Evolutionary conservation across 2,329 filamentous ascomycete species (phyloP), one percentile per base, ranked within the genome.

Genomic region (Pseudogymnoascus sp.): DNA sequence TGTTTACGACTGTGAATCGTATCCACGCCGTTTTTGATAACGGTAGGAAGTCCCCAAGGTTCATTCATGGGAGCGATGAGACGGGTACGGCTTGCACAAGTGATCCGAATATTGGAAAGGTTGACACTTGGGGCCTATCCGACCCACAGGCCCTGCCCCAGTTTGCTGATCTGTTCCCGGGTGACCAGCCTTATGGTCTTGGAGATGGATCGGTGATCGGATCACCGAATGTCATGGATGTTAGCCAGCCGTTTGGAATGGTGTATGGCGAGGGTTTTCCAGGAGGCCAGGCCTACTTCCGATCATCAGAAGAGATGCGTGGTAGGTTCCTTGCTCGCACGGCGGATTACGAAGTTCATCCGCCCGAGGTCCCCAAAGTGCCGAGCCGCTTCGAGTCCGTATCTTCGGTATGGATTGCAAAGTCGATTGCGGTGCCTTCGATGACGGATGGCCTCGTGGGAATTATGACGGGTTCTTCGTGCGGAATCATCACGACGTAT

Each of bases 351-450:
- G 81, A 84, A 11, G 81, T 85, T 60, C 86, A 85, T 6, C 80
- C 86, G 65, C 78, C 84, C 26, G 92, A 92, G 41, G 90, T 97
- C 29, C 92, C 92, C 2, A 85, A 85, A 61, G 81, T 96, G 16
- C 86, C 87, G 1, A 81, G 86, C 64, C 79, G 87, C 60, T 82
- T 80, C 0, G 89, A 94, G 65, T 85, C 88, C 1, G 82, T 94
- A 16, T 90, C 86, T 67, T 86, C 87, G 41, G 86, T 96, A 3
- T 97, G 93, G 93, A 87, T 97, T 66, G 91, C 92, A 37, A 97
- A 96, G 72, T 89, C 91, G 1, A 77, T 84, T 7, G 80, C 83
- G 4, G 82, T 96, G 31, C 86, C 89, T 11, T 81, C 83, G 8
- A 79, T 86, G 63, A 95, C 92, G 0, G 83, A 89, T 64, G 90